A percentile compares a stretch with the other conserved stretches of the same genome.
Conservation (phyloP, 2,329 filamentous ascomycete species). For the Aspergillus oerlinghausenensis region DNA sequence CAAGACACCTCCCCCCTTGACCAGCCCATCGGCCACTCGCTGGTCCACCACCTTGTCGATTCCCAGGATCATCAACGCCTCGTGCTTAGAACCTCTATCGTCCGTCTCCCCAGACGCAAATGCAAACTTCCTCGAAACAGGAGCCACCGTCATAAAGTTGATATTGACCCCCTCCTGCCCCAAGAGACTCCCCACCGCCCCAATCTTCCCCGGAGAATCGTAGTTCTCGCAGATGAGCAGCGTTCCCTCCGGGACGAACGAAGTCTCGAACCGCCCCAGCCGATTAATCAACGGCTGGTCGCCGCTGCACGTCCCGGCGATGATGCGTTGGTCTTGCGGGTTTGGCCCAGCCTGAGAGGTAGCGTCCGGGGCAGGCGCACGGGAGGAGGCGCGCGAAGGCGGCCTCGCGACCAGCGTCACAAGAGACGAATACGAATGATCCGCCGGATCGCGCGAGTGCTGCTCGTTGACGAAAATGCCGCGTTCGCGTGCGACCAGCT, state of each 20-base stretch:
- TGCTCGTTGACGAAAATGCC: slow-evolving; percentile 74
- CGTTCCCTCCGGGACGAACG: slow-evolving; percentile 68
- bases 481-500: slow-evolving; percentile 69
- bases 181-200: slow-evolving; percentile 67
- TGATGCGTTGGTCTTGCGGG: slow-evolving; percentile 47
- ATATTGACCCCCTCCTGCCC: slow-evolving; percentile 72
- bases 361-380: slow-evolving; percentile 30
- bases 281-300: slow-evolving; percentile 59
- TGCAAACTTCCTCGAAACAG: slow-evolving; percentile 26
- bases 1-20: slow-evolving; percentile 49
- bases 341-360: neutral
- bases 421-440: slow-evolving; percentile 64
- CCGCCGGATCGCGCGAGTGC: slow-evolving; percentile 56
- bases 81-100: slow-evolving; percentile 44
- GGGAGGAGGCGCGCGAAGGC: slow-evolving; percentile 29
- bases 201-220: slow-evolving; percentile 77
- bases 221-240: slow-evolving; percentile 77
- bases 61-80: slow-evolving; percentile 78
- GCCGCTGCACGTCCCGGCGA: slow-evolving; percentile 40
- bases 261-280: slow-evolving; percentile 67
- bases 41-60: slow-evolving; percentile 62
- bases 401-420: slow-evolving; percentile 62
- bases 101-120: slow-evolving; percentile 12
- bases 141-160: slow-evolving; percentile 70
- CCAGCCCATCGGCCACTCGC: slow-evolving; percentile 48